Evolutionary conservation across 192 early-diverging fungal genomes (phyloP), one percentile per base, ranked within the genome.

Genomic region (Podila clonocystis): DNA sequence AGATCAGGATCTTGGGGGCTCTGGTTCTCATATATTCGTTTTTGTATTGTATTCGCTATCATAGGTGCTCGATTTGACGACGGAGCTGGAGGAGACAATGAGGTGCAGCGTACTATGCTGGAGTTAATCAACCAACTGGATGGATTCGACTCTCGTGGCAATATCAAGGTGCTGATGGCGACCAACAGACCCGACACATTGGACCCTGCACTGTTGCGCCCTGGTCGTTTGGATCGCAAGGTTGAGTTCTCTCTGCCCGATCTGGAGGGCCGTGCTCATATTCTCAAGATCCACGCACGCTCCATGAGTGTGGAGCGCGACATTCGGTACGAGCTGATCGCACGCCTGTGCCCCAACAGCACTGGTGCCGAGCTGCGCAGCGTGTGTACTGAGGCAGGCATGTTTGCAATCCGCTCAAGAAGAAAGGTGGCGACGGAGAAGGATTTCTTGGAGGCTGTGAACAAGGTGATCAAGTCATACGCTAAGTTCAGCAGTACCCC

Each of bases 131-230:
- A 98, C 86, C 98, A 99, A 84, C 86, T 99, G 20, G 98, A 99
- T 73, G 98, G 98, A 49, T 99, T 99, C 82, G 98, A 99, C 79
- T 95, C 98, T 30, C 93, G 98, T 70, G 98, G 98, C 50, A 99
- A 99, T 80, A 99, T 99, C 87, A 99, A 99, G 83, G 97, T 99
- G 12, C 87, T 99, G 50, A 99, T 99, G 98, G 98, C 98, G 2
- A 99, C 98, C 8, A 99, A 82, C 72, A 85, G 97, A 66, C 97
- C 97, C 12, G 98, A 99, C 86, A 99, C 98, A 24, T 83, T 99
- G 41, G 98, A 99, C 83, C 98, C 98, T 13, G 98, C 98, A 26
- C 85, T 99, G 62, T 82, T 99, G 89, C 93, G 98, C 65, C 98
- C 98, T 34, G 98, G 98, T 65, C 95, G 98, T 80, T 87, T 99